Percentiles rank a stretch among this genome's conserved stretches.
These are phyloP conservation scores for Oxyria digyna DNA, from an alignment of 148 eudicot genomes.

Conservation along the genomic window DNA sequence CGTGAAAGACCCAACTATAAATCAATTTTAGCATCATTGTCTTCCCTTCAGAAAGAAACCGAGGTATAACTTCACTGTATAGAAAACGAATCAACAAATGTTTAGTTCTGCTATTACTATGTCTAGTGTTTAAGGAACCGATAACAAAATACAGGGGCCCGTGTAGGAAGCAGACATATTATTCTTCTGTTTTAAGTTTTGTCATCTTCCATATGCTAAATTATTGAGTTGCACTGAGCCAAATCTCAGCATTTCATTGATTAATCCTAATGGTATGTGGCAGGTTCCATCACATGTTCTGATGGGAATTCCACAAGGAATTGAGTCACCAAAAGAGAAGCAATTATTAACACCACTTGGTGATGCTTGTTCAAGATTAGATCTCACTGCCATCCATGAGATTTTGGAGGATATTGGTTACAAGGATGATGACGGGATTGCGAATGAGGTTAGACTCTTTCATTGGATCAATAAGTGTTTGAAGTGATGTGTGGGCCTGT, in stretches of 20 bases:
- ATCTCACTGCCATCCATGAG: conserved; percentile 76
- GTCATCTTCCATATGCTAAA: not conserved
- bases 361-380: conserved; percentile 66
- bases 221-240: not conserved
- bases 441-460: conserved; percentile 9
- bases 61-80: conserved; percentile 26
- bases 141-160: not conserved
- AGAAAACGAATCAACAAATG: not conserved
- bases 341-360: conserved; percentile 53
- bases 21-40: conserved; percentile 46
- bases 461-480: not conserved
- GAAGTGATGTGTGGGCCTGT: not conserved
- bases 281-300: conserved; percentile 78
- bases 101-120: not conserved
- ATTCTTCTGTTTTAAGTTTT: not conserved
- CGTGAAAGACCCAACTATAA: conserved; percentile 77
- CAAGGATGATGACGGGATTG: conserved; percentile 34
- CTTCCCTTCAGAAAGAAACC: conserved; percentile 72
- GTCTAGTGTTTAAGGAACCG: not conserved
- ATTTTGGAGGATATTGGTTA: conserved; percentile 58
- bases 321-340: conserved; percentile 32
- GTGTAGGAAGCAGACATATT: not conserved
- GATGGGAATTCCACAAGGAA: conserved; percentile 50
- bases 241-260: conserved; percentile 1
- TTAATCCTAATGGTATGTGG: not conserved